These are phyloP conservation scores for Aspergillus candidus DNA, from an alignment of 2,329 filamentous ascomycete genomes.

Conservation along the genomic window DNA sequence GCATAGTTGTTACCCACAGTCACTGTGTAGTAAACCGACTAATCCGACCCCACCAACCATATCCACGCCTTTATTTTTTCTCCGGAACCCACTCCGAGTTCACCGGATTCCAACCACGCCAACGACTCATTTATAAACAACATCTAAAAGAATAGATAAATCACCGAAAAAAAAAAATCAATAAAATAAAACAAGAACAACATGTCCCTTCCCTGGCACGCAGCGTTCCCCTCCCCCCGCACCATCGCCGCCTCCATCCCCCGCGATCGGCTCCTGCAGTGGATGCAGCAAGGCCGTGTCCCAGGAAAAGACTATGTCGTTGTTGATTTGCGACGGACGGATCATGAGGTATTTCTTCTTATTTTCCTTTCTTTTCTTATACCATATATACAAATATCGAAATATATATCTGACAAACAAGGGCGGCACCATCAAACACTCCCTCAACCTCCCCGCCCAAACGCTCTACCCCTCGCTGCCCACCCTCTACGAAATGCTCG, in stretches of 20 bases:
- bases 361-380: background rate
- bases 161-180: too few relatives aligned
- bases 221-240: slow-evolving; percentile 34
- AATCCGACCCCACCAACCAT: too few relatives aligned
- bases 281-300: slow-evolving; percentile 27
- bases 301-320: slow-evolving; percentile 35
- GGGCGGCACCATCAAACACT: slow-evolving; percentile 57
- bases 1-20: too few relatives aligned
- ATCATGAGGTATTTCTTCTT: slow-evolving; percentile 37
- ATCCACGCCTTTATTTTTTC: too few relatives aligned
- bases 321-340: slow-evolving; percentile 43
- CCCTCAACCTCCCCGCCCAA: slow-evolving; percentile 44
- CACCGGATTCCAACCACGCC: too few relatives aligned
- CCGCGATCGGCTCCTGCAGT: slow-evolving; percentile 32
- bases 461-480: slow-evolving; percentile 34
- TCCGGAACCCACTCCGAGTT: too few relatives aligned
- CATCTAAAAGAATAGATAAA: too few relatives aligned
- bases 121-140: too few relatives aligned
- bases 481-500: slow-evolving; percentile 30
- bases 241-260: slow-evolving; percentile 23
- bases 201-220: slow-evolving; percentile 32
- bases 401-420: slow-evolving; percentile 3
- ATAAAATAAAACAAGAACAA: too few relatives aligned
- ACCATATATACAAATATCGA: background rate
- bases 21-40: too few relatives aligned